Evolutionary conservation across 2,329 filamentous ascomycete species (phyloP), one percentile per base, ranked within the genome.

Genomic region (Lasiodiplodia sp.): DNA sequence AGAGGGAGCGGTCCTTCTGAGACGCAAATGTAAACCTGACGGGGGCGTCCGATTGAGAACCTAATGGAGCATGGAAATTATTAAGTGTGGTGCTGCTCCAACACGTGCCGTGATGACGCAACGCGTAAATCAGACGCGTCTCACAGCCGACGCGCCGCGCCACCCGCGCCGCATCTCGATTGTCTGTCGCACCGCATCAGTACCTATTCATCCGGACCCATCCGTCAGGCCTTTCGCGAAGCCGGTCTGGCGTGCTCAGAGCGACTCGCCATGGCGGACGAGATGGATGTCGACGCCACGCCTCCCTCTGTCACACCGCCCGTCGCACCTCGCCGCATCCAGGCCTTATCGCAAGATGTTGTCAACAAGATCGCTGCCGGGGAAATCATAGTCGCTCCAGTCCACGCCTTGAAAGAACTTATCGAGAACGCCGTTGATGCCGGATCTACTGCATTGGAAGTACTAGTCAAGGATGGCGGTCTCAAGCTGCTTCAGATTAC

Each of bases 341-440:
- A 97, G 90, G 92, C 95, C 16, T 87, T 99, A 31, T 92, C 97
- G 75, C 90, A 92, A 71, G 91, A 96, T 82, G 96, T 99, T 25
- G 92, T 99, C 72, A 99, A 98, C 84, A 99, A 98, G 80, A 99
- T 99, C 73, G 96, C 96, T 0, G 96, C 96, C 0, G 96, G 96
- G 23, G 96, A 99, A 80, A 99, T 99, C 75, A 99, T 99, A 70
- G 94, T 99, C 60, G 95, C 96, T 2, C 96, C 96, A 0, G 94
- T 97, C 34, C 93, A 99, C 79, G 96, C 96, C 3, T 81, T 99
- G 68, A 99, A 99, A 80, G 96, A 99, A 79, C 84, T 99, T 62
- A 94, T 99, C 14, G 96, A 99, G 79, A 99, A 99, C 75, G 91
- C 96, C 4, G 94, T 99, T 18, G 96, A 99, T 81, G 96, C 96